Percentiles rank a stretch among this genome's conserved stretches.
phyloP scores from a whole-genome alignment of 2,329 filamentous ascomycete species.

The Pestalotiopsis fici region DNA sequence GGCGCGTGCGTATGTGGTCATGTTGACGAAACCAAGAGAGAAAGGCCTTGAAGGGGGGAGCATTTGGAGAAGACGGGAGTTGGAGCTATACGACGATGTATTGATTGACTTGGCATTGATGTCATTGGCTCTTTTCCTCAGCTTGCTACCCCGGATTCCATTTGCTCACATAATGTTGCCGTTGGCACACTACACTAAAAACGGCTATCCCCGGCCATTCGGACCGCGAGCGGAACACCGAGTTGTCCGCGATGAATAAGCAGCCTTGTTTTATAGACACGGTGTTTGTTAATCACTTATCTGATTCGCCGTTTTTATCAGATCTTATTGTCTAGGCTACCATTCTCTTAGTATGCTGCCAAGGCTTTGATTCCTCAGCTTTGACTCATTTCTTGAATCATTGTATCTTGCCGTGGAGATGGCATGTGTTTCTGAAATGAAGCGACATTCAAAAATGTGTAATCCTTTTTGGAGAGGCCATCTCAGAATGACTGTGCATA shows the following conservation, averaged over 20 bases:
- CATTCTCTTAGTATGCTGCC: neutral
- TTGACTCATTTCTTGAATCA: neutral
- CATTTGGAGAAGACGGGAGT: neutral
- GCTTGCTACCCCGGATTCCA: neutral
- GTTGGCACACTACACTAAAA: neutral
- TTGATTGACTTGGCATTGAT: neutral
- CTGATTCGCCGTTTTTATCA: neutral
- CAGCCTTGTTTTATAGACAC: neutral
- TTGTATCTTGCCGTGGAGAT: neutral
- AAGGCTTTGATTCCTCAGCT: neutral
- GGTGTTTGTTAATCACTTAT: neutral
- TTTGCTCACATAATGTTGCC: neutral
- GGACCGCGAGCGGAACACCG: constrained; percentile 2
- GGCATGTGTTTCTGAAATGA: neutral
- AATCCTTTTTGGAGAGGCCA: neutral
- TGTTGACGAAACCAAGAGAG: neutral
- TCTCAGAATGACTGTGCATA: neutral
- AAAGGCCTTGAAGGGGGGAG: too few species aligned
- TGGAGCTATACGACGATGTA: neutral
- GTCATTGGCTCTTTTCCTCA: neutral
- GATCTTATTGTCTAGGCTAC: neutral
- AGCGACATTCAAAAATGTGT: neutral
- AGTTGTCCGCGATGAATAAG: constrained; percentile 2
- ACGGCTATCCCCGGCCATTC: neutral
- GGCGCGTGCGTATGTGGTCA: neutral